These are phyloP conservation scores for Aspergillus ellipticus DNA, from an alignment of 495 filamentous ascomycete species.

Conservation along the genomic window DNA sequence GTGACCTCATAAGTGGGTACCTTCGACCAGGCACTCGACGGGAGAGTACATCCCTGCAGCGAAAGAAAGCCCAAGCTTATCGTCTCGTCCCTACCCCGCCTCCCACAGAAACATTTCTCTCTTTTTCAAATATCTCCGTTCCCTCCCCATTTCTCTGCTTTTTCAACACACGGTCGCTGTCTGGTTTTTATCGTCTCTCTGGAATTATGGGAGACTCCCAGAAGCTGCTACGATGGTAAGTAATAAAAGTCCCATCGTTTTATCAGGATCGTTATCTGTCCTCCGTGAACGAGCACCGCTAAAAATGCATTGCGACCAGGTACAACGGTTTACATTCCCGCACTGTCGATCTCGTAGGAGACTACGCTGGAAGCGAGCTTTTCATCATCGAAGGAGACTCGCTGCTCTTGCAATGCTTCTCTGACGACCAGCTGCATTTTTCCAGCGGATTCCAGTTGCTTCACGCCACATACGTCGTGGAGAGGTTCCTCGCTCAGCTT, in stretches of 20 bases:
- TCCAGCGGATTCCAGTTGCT: conserved; percentile 64
- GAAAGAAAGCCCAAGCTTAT: too few relatives aligned
- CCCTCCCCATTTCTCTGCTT: too few relatives aligned
- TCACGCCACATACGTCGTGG: conserved; percentile 65
- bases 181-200: too few relatives aligned
- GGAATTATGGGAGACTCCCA: neutral
- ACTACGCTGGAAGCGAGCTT: conserved; percentile 68
- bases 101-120: too few relatives aligned
- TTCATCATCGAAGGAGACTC: conserved; percentile 75
- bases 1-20: too few relatives aligned
- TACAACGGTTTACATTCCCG: conserved; percentile 17
- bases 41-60: too few relatives aligned
- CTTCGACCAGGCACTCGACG: too few relatives aligned
- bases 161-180: too few relatives aligned
- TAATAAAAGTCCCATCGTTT: neutral
- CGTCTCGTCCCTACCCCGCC: too few relatives aligned
- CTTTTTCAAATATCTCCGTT: too few relatives aligned
- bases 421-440: conserved; percentile 59
- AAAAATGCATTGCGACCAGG: conserved; percentile 9
- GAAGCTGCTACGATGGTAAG: neutral
- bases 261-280: neutral
- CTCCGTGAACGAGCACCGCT: neutral
- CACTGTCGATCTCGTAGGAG: conserved; percentile 46
- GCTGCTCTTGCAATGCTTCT: conserved; percentile 58
- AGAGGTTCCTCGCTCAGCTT: conserved; percentile 58